phyloP scores from a whole-genome alignment of 192 early-diverging fungal genomes.

The Coemansia sp. region DNA sequence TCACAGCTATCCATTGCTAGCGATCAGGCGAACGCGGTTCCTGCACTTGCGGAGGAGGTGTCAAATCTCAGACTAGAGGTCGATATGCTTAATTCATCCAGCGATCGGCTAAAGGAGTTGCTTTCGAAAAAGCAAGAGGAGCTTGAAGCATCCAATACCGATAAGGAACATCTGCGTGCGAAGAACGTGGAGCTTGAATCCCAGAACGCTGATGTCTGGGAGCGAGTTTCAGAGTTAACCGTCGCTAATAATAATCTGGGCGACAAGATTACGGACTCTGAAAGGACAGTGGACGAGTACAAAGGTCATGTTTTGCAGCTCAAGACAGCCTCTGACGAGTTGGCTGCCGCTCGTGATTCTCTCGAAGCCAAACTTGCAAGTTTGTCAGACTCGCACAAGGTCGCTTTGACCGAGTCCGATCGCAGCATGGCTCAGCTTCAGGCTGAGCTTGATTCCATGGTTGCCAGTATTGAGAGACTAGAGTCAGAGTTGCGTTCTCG shows the following conservation, averaged over 20 bases:
- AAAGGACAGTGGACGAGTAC: constrained; percentile 7
- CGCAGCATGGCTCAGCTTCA: background rate
- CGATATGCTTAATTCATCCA: background rate
- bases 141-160: constrained; percentile 2
- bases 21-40: constrained; percentile 8
- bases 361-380: background rate
- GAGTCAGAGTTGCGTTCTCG: background rate
- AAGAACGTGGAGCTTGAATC: constrained; percentile 29
- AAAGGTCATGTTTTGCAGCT: constrained; percentile 6
- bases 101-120: background rate
- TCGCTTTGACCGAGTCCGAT: background rate
- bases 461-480: background rate
- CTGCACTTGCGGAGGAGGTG: constrained; percentile 1
- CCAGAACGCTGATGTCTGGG: constrained; percentile 42
- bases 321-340: background rate
- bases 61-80: constrained; percentile 2
- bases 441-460: background rate
- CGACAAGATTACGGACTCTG: background rate
- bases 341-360: background rate
- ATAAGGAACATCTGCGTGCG: background rate
- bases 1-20: background rate
- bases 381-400: constrained; percentile 1
- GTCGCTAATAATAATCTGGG: constrained; percentile 18
- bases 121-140: constrained; percentile 13
- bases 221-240: constrained; percentile 37